Conservation (phyloP, 169 alveolate species). For the Plasmodium billcollinsi region DNA sequence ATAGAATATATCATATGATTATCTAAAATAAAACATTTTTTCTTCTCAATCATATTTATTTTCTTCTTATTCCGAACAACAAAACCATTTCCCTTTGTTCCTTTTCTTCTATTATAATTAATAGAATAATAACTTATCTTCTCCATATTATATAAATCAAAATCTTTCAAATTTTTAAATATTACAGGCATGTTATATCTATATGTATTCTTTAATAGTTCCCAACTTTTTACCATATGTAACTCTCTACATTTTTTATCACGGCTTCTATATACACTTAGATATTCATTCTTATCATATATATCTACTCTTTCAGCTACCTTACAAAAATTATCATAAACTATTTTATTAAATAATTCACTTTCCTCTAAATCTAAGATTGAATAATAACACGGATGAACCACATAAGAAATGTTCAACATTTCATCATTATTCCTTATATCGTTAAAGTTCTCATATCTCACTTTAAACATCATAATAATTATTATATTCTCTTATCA, state of each 20-base stretch:
- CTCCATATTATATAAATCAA: slow-evolving; percentile 22
- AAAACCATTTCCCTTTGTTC: neutral
- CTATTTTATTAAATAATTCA: slow-evolving; percentile 19
- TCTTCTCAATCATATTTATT: slow-evolving; percentile 5
- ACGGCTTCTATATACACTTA: slow-evolving; percentile 16
- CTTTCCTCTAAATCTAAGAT: slow-evolving; percentile 38
- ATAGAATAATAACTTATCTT: slow-evolving; percentile 20
- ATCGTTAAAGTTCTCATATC: slow-evolving; percentile 42
- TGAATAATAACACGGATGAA: slow-evolving; percentile 46
- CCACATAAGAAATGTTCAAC: slow-evolving; percentile 17
- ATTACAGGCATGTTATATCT: slow-evolving; percentile 50
- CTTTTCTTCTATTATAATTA: slow-evolving; percentile 27
- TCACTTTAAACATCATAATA: slow-evolving; percentile 34
- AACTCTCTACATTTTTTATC: slow-evolving; percentile 44
- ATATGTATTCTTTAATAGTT: slow-evolving; percentile 40
- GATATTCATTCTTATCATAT: slow-evolving; percentile 50
- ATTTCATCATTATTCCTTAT: slow-evolving; percentile 7
- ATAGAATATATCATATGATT: slow-evolving; percentile 65
- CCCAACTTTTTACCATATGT: slow-evolving; percentile 31
- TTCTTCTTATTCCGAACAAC: slow-evolving; percentile 21
- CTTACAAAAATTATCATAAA: slow-evolving; percentile 17
- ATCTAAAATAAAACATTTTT: slow-evolving; percentile 50
- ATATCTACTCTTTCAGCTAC: slow-evolving; percentile 12
- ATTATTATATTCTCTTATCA: neutral
- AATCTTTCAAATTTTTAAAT: slow-evolving; percentile 30